Evolutionary conservation across 176 grass and related monocot species (phyloP), one percentile per base, ranked within the genome.

Genomic region (Ampelocalamus luodianensis): DNA sequence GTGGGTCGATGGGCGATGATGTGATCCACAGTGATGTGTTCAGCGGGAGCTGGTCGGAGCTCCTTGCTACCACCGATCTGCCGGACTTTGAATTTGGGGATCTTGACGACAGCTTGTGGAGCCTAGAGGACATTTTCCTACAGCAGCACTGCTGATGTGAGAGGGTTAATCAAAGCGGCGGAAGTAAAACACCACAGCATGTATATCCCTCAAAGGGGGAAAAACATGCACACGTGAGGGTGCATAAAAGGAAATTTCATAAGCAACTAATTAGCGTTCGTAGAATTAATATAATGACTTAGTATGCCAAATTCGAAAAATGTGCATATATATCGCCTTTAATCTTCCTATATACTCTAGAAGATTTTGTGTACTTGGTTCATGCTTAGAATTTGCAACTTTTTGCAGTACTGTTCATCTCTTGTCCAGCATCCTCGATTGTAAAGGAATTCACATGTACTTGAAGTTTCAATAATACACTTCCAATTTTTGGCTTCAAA

Each of bases 91-190:
- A 88, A 7, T 54, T 92, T 7, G 88, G 62, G 8, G 88, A 72
- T 12, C 84, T 91, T 12, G 88, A 76, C 18, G 92, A 92, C 55
- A 89, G 69, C 29, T 70, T 89, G 60, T 94, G 92, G 92, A 91
- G 87, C 80, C 68, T 91, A 18, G 95, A 94, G 50, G 92, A 97
- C 67, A 75, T 87, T 34, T 92, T 82, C 86, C 72, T 89, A 29
- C 74, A 74, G 43, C 78, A 89, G 81, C 73, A 64, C 17, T 78
- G 46, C 36, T 79, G 80, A 65, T 26, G 11, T 26, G 17, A 72
- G 68, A 73, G 42, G 65, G 17, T 7, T 20, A 18, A 54, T 20
- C 51, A 54, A 20, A 20, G 51, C 51, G 15, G 24, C n/a, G 1
- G 61, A 24, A 15, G 27, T 14, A 62, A 5, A 40, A 40, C 5